Evolutionary conservation across 2,329 filamentous ascomycete species (phyloP), one percentile per base, ranked within the genome.

Genomic region (Colletotrichum abscissum): DNA sequence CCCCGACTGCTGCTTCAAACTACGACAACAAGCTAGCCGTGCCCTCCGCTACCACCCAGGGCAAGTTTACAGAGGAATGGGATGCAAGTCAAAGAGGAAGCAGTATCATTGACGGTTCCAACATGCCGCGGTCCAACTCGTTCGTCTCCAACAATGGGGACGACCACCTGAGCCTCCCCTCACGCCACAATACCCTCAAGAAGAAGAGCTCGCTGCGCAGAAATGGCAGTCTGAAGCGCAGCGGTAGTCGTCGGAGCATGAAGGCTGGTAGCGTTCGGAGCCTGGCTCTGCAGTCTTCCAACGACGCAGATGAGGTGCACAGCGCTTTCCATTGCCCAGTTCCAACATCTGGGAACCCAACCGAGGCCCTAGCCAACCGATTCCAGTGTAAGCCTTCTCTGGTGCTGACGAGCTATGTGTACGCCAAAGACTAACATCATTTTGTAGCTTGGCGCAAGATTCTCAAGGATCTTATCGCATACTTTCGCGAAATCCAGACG

Each of bases 311-410:
- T 72, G 92, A 94, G 80, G 87, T 88, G 76, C 93, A 95, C 80
- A 98, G 94, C 83, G 94, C 93, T 56, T 98, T 98, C 81, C 92
- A 92, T 81, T 95, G 95, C 62, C 97, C 97, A 1, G 93, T 99
- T 42, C 97, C 95, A 3, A 98, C 94, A 5, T 90, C 90, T 22
- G 94, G 95, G 4, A 95, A 92, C 65, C 97, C 97, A 2, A 98
- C 97, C 1, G 96, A 98, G 72, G 88, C 94, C 63, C 88, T 99
- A 35, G 93, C 95, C 56, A 94, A 92, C 78, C 91, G 97, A 67
- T 99, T 99, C 81, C 94, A 98, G 87, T 90, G 95, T 95, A 88
- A 73, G 90, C 81, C 14, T 22, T 22, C 5, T 6, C 59, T 16
- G 12, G 12, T 30, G 59, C n/a, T 24, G 33, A 9, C 19, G 12